Evolutionary conservation across 1,139 yeast genomes (phyloP), one percentile per base, ranked within the genome.

Genomic region (Blastobotrys petasosporus): DNA sequence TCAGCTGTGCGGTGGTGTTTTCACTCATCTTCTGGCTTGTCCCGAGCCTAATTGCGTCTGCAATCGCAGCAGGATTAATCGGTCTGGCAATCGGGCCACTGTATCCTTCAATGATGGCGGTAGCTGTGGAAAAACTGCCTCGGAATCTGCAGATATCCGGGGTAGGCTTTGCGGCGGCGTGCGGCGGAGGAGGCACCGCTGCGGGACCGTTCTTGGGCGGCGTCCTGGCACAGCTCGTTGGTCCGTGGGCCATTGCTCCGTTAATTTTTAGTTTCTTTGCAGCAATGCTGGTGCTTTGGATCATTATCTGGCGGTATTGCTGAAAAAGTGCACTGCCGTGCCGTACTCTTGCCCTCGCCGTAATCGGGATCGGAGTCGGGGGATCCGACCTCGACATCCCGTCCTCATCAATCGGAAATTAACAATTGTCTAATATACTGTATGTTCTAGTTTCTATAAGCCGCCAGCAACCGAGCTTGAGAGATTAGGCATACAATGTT

Each of bases 171-270:
- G 77, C 82, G 15, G 79, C 87, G 45, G 87, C 92, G 0, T 64
- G 85, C 51, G 92, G 90, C 4, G 86, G 87, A 2, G 79, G 83
- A n/a, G 92, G 90, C 1, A 85, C 82, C 9, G 92, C 94, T 0
- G 41, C 50, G 7, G 37, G 54, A 17, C 66, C 54, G 6, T 60
- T 58, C 41, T 33, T 59, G 11, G 53, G 53, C n/a, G 64, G 64
- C 12, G 53, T 53, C 3, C 44, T 59, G 23, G 54, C 62, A 3
- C 51, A 54, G 23, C 15, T 44, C 6, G 37, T 44, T 11, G 62
- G 63, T 3, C 51, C 60, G 4, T 45, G 48, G 35, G 32, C 42
- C 2, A 41, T 38, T 28, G 48, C 39, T 6, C 48, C 48, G 12
- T 25, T 45, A 11, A 41, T 45, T 13, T 37, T 41, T 12, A 20